Evolutionary conservation across 2,329 filamentous ascomycete genomes (phyloP), one percentile per base, ranked within the genome.

Genomic region (Lasiodiplodia citricola): DNA sequence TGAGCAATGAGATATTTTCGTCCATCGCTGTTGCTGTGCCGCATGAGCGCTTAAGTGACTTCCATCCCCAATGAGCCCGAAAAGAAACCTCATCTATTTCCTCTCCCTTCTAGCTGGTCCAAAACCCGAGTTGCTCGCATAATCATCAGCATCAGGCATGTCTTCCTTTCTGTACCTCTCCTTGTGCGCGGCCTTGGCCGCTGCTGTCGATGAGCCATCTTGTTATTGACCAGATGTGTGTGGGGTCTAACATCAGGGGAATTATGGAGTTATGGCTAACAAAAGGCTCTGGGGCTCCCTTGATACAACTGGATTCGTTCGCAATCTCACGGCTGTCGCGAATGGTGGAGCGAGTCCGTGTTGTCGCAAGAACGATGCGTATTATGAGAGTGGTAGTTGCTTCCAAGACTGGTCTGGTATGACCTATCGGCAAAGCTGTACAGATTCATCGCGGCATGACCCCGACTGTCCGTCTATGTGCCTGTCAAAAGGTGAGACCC

Each of bases 391-490:
- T 47, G 66, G 55, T 11, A 68, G 55, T 14, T 68, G 66, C n/a
- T 63, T 63, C 50, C 55, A 68, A 41, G 66, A 64, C 66, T 68
- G 66, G 66, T 68, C 57, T 31, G 66, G 57, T 37, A 37, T 68
- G 14, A 63, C 57, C 13, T 68, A 68, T 47, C 28, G 57, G 16
- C 44, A 54, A 23, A 68, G 66, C 57, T 68, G 57, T 28, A 68
- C 66, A 16, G 66, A 68, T 31, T 37, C 56, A 18, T 18, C 56
- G 25, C 64, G 57, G 55, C 41, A 25, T 11, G 50, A 37, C 14
- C n/a, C 44, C n/a, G 44, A 28, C 50, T 68, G 66, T 31, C 44
- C 66, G 18, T 13, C 47, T 11, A 52, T 25, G 35, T 68, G 66
- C 35, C 57, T 68, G 13, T 25, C n/a, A 16, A 16, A 58, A 38